phyloP scores from a whole-genome alignment of 176 grass and related monocot species.

The maize (Zea mays) region DNA sequence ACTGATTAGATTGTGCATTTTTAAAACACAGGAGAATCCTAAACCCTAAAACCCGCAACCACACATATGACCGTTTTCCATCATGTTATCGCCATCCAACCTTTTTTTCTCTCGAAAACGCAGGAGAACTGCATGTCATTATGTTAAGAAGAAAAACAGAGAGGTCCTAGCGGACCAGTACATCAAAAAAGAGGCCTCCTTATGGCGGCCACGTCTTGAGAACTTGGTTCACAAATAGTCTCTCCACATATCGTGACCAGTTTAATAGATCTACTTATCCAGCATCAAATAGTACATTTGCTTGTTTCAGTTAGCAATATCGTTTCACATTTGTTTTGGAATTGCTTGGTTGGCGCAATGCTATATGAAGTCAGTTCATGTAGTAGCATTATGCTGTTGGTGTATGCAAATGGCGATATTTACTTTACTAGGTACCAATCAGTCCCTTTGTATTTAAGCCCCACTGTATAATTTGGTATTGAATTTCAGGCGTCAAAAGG shows the following conservation, averaged over 20 bases:
- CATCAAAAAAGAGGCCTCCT: too few relatives aligned
- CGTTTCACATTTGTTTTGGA: slow-evolving; percentile 2
- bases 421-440: not conserved
- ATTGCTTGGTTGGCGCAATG: not conserved
- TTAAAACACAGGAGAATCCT: too few relatives aligned
- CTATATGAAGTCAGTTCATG: not conserved
- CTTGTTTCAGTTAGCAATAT: not conserved
- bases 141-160: too few relatives aligned
- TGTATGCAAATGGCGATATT: not conserved
- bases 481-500: slow-evolving; percentile 70
- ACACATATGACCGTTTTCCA: not conserved
- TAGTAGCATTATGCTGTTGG: not conserved
- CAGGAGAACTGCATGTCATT: too few relatives aligned
- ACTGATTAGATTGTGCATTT: not conserved
- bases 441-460: not conserved
- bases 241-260: not conserved
- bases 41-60: not conserved
- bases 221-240: not conserved
- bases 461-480: not conserved
- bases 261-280: not conserved
- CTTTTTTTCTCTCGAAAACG: too few relatives aligned
- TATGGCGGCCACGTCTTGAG: not conserved
- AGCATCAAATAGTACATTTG: not conserved
- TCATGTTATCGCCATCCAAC: not conserved
- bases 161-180: too few relatives aligned